Evolutionary conservation across 305 asterid species (phyloP).

Genomic region (Solanum hybrid): DNA sequence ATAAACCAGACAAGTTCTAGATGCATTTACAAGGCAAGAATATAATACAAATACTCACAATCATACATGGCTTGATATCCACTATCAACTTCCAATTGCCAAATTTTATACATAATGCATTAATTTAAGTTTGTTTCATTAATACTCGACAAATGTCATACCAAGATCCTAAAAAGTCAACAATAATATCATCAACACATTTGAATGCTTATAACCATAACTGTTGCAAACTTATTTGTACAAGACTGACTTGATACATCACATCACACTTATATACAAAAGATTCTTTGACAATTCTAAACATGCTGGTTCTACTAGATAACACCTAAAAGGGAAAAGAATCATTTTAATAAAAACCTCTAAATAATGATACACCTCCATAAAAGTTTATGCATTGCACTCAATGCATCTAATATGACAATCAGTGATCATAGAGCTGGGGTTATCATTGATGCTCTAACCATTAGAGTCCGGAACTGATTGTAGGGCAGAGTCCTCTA

Average conservation of each 20-base stretch:
- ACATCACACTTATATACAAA: neutral
- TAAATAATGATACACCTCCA: neutral
- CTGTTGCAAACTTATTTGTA: neutral
- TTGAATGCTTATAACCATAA: neutral
- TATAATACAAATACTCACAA: neutral
- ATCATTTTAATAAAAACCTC: neutral
- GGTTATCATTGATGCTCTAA: neutral
- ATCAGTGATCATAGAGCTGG: neutral
- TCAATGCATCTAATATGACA: neutral
- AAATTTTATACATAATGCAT: neutral
- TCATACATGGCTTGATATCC: neutral
- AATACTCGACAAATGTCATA: neutral
- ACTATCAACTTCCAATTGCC: neutral
- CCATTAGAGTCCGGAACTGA: neutral
- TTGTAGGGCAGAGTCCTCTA: neutral
- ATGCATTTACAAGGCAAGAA: neutral
- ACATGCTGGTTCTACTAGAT: neutral
- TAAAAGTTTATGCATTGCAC: neutral
- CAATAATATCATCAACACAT: neutral
- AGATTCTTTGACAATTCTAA: neutral
- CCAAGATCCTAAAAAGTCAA: neutral
- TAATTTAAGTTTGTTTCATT: neutral
- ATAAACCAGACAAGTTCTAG: neutral
- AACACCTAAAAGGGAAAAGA: neutral
- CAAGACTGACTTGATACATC: neutral